Conservation (phyloP, 768 basidiomycete genomes). For the Daedalea quercina region DNA sequence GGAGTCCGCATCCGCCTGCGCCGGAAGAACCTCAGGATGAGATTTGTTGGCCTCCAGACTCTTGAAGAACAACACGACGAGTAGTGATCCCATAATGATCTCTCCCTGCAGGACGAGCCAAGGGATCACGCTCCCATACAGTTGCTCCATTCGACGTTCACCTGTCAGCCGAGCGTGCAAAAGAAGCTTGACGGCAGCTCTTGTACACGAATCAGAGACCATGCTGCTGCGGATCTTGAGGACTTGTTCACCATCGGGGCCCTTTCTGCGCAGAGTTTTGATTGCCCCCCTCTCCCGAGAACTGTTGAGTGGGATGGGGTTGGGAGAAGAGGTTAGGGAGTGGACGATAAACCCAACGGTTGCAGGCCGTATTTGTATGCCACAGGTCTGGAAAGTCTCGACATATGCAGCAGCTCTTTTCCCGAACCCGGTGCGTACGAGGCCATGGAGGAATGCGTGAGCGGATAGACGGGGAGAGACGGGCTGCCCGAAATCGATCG, state of each 20-base stretch:
- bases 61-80: conserved; percentile 59
- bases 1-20: background rate
- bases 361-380: conserved; percentile 39
- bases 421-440: conserved; percentile 45
- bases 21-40: background rate
- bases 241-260: conserved; percentile 8
- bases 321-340: conserved; percentile 14
- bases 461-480: conserved; percentile 55
- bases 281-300: conserved; percentile 7
- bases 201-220: conserved; percentile 34
- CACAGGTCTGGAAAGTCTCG: conserved; percentile 44
- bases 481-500: conserved; percentile 40
- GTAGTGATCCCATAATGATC: conserved; percentile 65
- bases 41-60: conserved; percentile 44
- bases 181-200: conserved; percentile 48
- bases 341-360: conserved; percentile 45
- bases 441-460: conserved; percentile 58
- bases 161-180: conserved; percentile 45
- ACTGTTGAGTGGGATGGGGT: conserved; percentile 13
- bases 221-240: conserved; percentile 28
- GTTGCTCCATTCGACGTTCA: conserved; percentile 47
- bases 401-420: conserved; percentile 44
- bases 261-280: background rate
- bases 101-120: conserved; percentile 73
- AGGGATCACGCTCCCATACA: conserved; percentile 55